A percentile compares a stretch with the other conserved stretches of the same genome.
Evolutionary conservation across 148 eudicot genomes (phyloP).

Genomic region (Dianthus caryophyllus): DNA sequence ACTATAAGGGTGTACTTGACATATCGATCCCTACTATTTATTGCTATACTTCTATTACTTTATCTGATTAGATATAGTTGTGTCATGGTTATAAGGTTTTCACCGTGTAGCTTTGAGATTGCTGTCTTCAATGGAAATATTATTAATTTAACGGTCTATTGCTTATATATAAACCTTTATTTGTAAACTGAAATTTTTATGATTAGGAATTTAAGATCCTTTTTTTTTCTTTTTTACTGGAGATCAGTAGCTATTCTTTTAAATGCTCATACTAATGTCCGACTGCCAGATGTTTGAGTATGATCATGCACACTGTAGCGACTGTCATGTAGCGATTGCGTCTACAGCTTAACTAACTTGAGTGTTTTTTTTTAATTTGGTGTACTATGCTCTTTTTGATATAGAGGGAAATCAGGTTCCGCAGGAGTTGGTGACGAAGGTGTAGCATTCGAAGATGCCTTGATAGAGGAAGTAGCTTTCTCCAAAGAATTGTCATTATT

Average conservation of each 20-base stretch:
- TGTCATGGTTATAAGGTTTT: too few relatives aligned
- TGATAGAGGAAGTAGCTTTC: slow-evolving; percentile 61
- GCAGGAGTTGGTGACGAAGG: slow-evolving; percentile 71
- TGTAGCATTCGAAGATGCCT: slow-evolving; percentile 68
- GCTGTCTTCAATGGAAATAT: too few relatives aligned
- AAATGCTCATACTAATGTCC: not conserved
- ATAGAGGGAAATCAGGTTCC: slow-evolving; percentile 94
- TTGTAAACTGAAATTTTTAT: too few relatives aligned
- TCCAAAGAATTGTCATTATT: not conserved
- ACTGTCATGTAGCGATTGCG: not conserved
- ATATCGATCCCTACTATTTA: too few relatives aligned
- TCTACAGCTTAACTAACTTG: not conserved
- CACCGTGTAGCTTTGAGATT: too few relatives aligned
- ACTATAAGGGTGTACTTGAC: too few relatives aligned
- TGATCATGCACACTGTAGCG: not conserved
- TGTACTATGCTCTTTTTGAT: slow-evolving; percentile 90
- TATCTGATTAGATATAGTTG: too few relatives aligned
- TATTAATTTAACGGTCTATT: too few relatives aligned
- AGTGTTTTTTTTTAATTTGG: slow-evolving; percentile 12
- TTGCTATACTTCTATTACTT: too few relatives aligned
- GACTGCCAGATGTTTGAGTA: not conserved
- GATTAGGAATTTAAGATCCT: too few relatives aligned
- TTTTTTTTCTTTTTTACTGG: too few relatives aligned
- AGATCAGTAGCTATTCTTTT: not conserved
- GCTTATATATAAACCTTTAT: too few relatives aligned